Evolutionary conservation across 495 filamentous ascomycete genomes (phyloP).

Genomic region (Emericellopsis terricola): DNA sequence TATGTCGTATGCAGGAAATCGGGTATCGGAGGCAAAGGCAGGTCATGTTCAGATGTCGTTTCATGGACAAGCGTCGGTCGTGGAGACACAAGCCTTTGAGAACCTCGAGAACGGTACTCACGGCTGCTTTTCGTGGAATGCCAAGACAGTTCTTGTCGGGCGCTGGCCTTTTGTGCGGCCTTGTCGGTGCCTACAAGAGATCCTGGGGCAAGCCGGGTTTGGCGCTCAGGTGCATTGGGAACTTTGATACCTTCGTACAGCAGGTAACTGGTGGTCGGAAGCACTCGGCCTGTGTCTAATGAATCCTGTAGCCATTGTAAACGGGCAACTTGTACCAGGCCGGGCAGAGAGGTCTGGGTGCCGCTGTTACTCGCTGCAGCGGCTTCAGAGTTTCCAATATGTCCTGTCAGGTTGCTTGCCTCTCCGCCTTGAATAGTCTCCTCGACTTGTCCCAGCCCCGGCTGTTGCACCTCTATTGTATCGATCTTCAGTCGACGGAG

Average conservation of each 20-base stretch:
- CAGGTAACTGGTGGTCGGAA: constrained; percentile 43
- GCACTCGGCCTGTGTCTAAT: constrained; percentile 25
- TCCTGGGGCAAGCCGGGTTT: constrained; percentile 6
- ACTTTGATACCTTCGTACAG: constrained; percentile 43
- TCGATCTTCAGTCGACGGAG: constrained; percentile 39
- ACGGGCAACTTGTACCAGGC: no score
- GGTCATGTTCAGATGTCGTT: constrained; percentile 57
- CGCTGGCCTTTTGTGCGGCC: neutral
- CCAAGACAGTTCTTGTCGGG: neutral
- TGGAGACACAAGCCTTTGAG: neutral
- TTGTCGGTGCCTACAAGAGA: neutral
- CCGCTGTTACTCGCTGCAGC: no score
- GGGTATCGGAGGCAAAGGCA: constrained; percentile 37
- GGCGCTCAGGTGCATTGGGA: no score
- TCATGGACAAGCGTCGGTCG: constrained; percentile 32
- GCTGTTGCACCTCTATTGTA: constrained; percentile 31
- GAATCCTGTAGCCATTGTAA: constrained; percentile 59
- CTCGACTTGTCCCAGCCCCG: constrained; percentile 15
- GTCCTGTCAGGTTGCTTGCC: no score
- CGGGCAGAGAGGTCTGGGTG: no score
- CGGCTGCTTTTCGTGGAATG: neutral
- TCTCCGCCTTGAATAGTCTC: constrained; percentile 3
- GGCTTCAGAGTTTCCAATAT: no score
- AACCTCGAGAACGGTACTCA: no score
- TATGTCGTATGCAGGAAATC: constrained; percentile 57